Percentiles rank a stretch among this genome's conserved stretches.
Evolutionary conservation across 208 protist species (phyloP).

Genomic region (Leishmania tarentolae): DNA sequence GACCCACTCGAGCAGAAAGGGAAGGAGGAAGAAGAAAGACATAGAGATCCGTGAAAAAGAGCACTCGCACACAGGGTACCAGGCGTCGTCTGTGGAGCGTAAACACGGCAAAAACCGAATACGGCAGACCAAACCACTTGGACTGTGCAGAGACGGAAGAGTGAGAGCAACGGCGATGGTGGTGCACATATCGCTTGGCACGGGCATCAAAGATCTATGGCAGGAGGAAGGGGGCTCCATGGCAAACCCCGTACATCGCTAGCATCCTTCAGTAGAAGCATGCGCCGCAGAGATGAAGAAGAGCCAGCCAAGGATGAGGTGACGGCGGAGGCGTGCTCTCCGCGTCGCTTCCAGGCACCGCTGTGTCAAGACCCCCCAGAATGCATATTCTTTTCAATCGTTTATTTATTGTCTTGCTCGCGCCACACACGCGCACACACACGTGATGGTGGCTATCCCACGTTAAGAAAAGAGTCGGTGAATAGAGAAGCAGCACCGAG

Average conservation of each 20-base stretch:
- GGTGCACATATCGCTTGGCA: not conserved
- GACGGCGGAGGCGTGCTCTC: not conserved
- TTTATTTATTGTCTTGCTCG: not conserved
- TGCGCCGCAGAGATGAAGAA: not conserved
- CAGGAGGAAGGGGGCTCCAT: not conserved
- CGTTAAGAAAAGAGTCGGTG: not conserved
- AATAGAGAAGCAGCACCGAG: not conserved
- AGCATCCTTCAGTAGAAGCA: not conserved
- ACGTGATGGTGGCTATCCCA: not conserved
- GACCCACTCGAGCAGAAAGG: not conserved
- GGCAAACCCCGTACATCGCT: not conserved
- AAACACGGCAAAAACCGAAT: not conserved
- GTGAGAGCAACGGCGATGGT: not conserved
- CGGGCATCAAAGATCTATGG: not conserved
- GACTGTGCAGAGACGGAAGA: not conserved
- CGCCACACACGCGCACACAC: not conserved
- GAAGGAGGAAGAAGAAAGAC: not conserved
- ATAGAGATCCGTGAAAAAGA: not conserved
- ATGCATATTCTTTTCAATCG: not conserved
- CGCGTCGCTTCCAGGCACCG: not conserved
- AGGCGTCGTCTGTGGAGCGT: not conserved
- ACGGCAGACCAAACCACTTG: not conserved
- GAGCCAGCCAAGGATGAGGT: not conserved
- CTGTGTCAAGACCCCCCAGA: not conserved
- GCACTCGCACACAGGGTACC: not conserved